Evolutionary conservation across 805 yeast genomes (phyloP), one percentile per base, ranked within the genome.

Genomic region (Pichia sporocuriosa): DNA sequence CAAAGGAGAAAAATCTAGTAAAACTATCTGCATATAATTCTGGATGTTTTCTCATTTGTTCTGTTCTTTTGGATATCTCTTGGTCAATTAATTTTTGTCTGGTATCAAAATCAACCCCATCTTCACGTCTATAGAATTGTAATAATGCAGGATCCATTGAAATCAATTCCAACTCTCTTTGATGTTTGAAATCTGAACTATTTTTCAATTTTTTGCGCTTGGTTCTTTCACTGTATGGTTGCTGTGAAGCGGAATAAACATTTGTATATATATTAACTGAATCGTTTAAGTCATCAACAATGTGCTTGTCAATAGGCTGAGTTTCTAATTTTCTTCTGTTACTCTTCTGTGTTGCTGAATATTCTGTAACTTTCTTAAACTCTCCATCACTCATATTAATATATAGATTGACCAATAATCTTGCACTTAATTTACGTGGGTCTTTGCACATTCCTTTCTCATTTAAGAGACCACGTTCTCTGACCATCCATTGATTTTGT

Each of bases 401-500:
- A 43, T 70, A 73, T 39, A 81, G 61, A 25, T 68, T 73, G 25
- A 71, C 68, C 44, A 80, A 57, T 35, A 81, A 53, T 40, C 67
- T 67, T 3, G 73, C 65, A 1, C 82, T 76, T 24, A 81, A 58
- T 15, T 63, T 54, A 6, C 66, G 48, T 2, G 85, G 73, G 49
- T 80, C 75, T 19, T 61, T 66, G 51, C 85, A 79, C 44, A 69
- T 51, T 0, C 80, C 83, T 29, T 67, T 62, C 3, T 44, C 33
- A 33, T 69, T 65, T 12, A 74, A 63, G 32, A 76, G 66, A 4
- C 61, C 53, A 48, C 73, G 70, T 8, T 61, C 56, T 37, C 67
- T 58, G 12, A 64, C 58, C 31, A 73, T 69, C 87, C 87, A 81
- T 4, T 73, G 73, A 50, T 79, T 83, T 6, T 56, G 52, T 37